phyloP scores from a whole-genome alignment of 208 protist species.

The Eutreptiella sp. region DNA sequence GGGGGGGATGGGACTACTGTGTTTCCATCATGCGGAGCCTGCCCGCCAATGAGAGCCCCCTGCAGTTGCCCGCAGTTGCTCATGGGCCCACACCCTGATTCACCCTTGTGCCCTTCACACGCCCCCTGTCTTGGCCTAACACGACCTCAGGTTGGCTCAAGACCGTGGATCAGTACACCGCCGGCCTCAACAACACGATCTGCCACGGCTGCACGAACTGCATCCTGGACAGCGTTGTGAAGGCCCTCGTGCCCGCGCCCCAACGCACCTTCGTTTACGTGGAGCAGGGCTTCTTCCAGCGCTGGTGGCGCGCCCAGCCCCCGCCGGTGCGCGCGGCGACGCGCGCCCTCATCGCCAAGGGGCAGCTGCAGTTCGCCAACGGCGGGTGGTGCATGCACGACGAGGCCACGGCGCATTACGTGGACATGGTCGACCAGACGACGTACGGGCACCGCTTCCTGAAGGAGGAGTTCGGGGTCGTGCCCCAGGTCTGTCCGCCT shows the following conservation, averaged over 20 bases:
- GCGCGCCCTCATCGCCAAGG: conserved; percentile 30
- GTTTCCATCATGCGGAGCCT: no score
- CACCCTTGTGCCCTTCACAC: no score
- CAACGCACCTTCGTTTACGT: conserved; percentile 58
- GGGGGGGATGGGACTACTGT: no score
- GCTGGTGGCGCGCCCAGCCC: conserved; percentile 54
- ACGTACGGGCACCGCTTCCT: conserved; percentile 48
- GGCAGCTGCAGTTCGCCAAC: conserved; percentile 37
- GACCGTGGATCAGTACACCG: conserved; percentile 54
- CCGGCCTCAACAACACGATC: conserved; percentile 44
- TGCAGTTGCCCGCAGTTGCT: no score
- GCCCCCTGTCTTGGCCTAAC: no score
- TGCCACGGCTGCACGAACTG: conserved; percentile 41
- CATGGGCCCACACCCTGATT: no score
- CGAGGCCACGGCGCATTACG: conserved; percentile 42
- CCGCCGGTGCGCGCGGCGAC: conserved; percentile 12
- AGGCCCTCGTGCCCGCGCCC: conserved; percentile 35
- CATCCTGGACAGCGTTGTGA: conserved; percentile 46
- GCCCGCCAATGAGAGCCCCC: no score
- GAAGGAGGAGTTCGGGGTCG: conserved; percentile 33
- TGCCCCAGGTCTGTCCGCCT: conserved; percentile 13
- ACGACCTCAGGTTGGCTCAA: conserved; percentile 53
- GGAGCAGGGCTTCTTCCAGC: conserved; percentile 53
- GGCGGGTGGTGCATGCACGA: conserved; percentile 55
- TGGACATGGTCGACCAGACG: conserved; percentile 44